Evolutionary conservation across 2,329 filamentous ascomycete genomes (phyloP), one percentile per base, ranked within the genome.

Genomic region (Fusarium nygamai): DNA sequence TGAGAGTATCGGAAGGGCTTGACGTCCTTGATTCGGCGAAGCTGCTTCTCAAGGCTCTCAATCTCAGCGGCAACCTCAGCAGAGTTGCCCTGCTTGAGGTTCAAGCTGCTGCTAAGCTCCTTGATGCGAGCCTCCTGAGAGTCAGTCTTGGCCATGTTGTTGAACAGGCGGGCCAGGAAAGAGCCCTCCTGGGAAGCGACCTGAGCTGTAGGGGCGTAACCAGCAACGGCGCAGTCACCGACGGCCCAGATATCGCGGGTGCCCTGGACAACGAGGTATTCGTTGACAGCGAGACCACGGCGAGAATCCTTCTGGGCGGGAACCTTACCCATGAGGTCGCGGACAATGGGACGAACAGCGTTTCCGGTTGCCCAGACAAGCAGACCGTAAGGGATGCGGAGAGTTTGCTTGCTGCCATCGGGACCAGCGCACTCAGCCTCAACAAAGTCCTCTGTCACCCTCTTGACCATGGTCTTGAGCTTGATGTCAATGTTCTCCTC

Each of bases 401-500:
- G 90, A 43, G 91, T 85, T 77, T 92, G 88, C 88, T 98, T 98
- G 86, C 91, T 90, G 82, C 96, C 96, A 78, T 97, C 94, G 24
- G 95, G 92, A 60, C 91, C 90, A 63, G 91, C 92, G 58, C 91
- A 90, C 84, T 98, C 94, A 75, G 96, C 96, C 86, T 98, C 94
- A 80, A 99, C 96, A 81, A 91, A 92, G 85, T 93, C 97, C 80
- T 96, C 92, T 38, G 94, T 97, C 69, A 99, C 96, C 72, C 93
- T 95, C 90, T 98, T 98, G 83, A 99, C 96, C 92, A 98, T 97
- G 76, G 96, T 98, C 91, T 98, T 98, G 79, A 96, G 97, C 85
- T 94, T 93, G 86, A 99, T 98, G 78, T 94, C 92, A 82, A 99
- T 99, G 82, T 95, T 95, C 86, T 99, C 96, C 87, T 99, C 96